Evolutionary conservation across 768 basidiomycete genomes (phyloP).

Genomic region (Cystofilobasidium macerans): DNA sequence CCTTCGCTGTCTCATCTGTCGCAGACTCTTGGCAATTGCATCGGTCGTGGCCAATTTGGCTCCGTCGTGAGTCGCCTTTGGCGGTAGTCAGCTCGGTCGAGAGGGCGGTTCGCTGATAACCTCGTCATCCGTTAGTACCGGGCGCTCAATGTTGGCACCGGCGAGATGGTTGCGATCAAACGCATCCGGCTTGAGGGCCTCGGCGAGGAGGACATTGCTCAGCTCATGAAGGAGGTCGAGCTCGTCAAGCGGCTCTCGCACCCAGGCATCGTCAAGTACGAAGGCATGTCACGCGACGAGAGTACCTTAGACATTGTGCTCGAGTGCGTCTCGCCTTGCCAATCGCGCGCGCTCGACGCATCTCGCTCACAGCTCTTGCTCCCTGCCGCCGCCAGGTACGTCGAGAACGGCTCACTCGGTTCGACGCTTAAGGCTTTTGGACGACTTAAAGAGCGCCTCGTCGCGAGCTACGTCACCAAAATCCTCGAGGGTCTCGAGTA

Average conservation of each 20-base stretch:
- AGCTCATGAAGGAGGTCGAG: conserved; percentile 89
- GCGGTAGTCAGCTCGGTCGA: not conserved
- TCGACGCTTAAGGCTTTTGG: conserved; percentile 90
- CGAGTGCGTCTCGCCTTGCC: conserved; percentile 67
- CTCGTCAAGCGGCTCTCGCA: conserved; percentile 81
- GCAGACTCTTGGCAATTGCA: conserved; percentile 94
- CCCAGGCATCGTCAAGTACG: conserved; percentile 93
- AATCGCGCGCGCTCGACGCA: too few species aligned
- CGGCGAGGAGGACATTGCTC: conserved; percentile 76
- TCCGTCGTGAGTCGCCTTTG: conserved; percentile 46
- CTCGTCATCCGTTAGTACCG: too few species aligned
- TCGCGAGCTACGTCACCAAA: conserved; percentile 87
- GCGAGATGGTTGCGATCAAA: conserved; percentile 99
- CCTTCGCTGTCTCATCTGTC: not conserved
- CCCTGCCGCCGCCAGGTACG: conserved; percentile 53
- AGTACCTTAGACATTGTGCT: conserved; percentile 83
- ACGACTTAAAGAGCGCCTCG: conserved; percentile 79
- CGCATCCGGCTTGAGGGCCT: conserved; percentile 80
- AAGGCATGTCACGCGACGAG: conserved; percentile 84
- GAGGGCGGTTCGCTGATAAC: too few species aligned
- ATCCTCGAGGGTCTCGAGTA: conserved; percentile 93
- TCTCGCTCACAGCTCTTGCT: not conserved
- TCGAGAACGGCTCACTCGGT: conserved; percentile 88
- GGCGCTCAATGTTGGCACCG: conserved; percentile 82
- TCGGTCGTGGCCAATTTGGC: conserved; percentile 93